These are phyloP conservation scores for Hyaloscypha hepaticicola DNA, from an alignment of 495 filamentous ascomycete species.

Conservation along the genomic window DNA sequence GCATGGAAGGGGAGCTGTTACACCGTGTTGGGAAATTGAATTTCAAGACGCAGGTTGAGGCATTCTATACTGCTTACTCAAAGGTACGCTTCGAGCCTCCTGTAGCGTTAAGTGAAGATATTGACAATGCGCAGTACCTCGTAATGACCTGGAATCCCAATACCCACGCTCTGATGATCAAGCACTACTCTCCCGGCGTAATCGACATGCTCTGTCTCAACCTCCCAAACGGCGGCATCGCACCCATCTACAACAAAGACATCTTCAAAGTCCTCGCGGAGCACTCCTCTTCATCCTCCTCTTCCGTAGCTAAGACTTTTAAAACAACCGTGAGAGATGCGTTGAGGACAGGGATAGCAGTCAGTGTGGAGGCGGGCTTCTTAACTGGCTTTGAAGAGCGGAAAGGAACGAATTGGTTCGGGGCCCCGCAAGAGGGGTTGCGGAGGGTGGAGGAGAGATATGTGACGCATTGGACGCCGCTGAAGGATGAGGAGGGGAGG, in stretches of 20 bases:
- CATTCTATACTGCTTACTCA: conserved; percentile 49
- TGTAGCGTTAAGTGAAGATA: background rate
- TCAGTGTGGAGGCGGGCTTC: conserved; percentile 41
- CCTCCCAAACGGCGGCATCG: conserved; percentile 30
- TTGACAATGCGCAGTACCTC: conserved; percentile 33
- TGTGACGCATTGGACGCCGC: conserved; percentile 54
- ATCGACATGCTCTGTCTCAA: conserved; percentile 45
- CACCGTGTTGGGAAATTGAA: conserved; percentile 40
- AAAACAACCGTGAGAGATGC: conserved; percentile 38
- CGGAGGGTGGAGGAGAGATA: conserved; percentile 40
- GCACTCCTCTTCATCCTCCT: conserved; percentile 35
- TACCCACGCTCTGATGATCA: conserved; percentile 27
- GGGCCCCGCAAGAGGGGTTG: conserved; percentile 26
- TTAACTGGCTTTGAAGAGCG: conserved; percentile 24
- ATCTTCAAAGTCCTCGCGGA: conserved; percentile 50
- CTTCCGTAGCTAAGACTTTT: conserved; percentile 36
- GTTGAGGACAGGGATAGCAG: conserved; percentile 41
- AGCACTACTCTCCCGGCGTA: conserved; percentile 37
- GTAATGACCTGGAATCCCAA: conserved; percentile 36
- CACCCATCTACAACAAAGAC: conserved; percentile 43
- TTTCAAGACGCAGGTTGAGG: conserved; percentile 40
- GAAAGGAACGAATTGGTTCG: conserved; percentile 17
- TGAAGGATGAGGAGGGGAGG: conserved; percentile 44
- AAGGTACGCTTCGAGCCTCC: conserved; percentile 36
- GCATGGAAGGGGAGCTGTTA: conserved; percentile 41